Percentiles rank a stretch among this genome's conserved stretches.
Evolutionary conservation across 2,329 filamentous ascomycete genomes (phyloP).

Genomic region (Clonostachys rosea): DNA sequence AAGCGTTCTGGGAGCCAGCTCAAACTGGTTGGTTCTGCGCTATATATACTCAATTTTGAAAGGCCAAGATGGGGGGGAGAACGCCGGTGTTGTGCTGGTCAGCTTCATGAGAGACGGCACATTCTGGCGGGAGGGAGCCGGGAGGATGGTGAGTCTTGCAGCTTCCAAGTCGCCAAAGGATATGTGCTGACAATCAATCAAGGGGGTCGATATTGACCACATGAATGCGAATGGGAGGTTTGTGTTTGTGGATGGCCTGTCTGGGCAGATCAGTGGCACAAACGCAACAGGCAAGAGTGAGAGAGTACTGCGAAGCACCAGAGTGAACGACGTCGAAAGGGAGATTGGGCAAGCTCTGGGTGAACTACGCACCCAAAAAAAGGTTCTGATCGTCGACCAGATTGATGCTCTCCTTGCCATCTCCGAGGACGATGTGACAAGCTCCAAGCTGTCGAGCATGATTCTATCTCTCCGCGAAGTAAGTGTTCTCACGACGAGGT

Average conservation of each 20-base stretch:
- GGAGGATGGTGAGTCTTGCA: constrained; percentile 50
- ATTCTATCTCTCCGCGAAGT: constrained; percentile 61
- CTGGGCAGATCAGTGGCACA: constrained; percentile 40
- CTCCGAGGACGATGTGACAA: constrained; percentile 36
- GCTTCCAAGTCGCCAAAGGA: background rate
- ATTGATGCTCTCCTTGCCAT: constrained; percentile 61
- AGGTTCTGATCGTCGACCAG: constrained; percentile 62
- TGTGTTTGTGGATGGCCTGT: constrained; percentile 71
- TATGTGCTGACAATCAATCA: background rate
- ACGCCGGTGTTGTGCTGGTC: constrained; percentile 62
- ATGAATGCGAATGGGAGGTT: constrained; percentile 56
- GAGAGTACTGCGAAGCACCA: constrained; percentile 19
- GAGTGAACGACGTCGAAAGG: constrained; percentile 26
- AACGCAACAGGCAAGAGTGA: constrained; percentile 7
- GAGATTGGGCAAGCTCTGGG: constrained; percentile 32
- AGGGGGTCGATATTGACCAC: constrained; percentile 69
- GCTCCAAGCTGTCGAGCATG: constrained; percentile 46
- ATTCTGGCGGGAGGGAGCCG: constrained; percentile 73
- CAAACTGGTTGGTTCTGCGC: constrained; percentile 62
- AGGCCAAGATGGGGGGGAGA: background rate
- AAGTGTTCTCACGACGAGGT: constrained; percentile 16
- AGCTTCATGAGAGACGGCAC: constrained; percentile 75
- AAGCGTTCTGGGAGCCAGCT: constrained; percentile 57
- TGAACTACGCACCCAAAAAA: constrained; percentile 22
- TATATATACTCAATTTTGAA: constrained; percentile 44